phyloP scores from a whole-genome alignment of 495 filamentous ascomycete species.

The Penicillium cinerascens region DNA sequence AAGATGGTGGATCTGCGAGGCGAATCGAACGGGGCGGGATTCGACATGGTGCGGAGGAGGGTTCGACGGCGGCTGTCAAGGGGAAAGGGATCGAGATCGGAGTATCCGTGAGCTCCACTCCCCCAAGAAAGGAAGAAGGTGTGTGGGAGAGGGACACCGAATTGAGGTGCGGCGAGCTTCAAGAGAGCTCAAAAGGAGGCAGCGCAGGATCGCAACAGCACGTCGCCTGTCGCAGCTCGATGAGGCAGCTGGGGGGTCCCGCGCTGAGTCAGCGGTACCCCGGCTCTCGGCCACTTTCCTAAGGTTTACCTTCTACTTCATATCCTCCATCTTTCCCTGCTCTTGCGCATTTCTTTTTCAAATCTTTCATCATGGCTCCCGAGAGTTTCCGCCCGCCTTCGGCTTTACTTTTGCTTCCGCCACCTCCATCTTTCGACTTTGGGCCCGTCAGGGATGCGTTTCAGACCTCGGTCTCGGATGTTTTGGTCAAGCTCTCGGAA shows the following conservation, averaged over 20 bases:
- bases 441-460: slow-evolving; percentile 40
- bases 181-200: background rate
- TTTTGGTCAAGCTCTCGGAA: slow-evolving; percentile 27
- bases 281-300: background rate
- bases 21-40: slow-evolving; percentile 49
- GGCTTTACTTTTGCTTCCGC: slow-evolving; percentile 47
- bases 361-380: slow-evolving; percentile 23
- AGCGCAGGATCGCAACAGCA: background rate
- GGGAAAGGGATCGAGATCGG: slow-evolving; percentile 11
- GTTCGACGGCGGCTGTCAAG: slow-evolving; percentile 9
- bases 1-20: slow-evolving; percentile 50
- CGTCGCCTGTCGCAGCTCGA: slow-evolving; percentile 3
- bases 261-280: slow-evolving; percentile 17
- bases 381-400: slow-evolving; percentile 24
- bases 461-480: slow-evolving; percentile 34
- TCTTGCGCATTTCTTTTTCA: background rate
- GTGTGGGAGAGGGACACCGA: slow-evolving; percentile 6
- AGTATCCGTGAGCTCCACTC: slow-evolving; percentile 23
- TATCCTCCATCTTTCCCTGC: background rate
- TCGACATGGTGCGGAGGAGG: slow-evolving; percentile 37
- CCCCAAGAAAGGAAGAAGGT: slow-evolving; percentile 9
- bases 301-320: background rate
- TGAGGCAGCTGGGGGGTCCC: slow-evolving; percentile 12
- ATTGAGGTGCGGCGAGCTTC: slow-evolving; percentile 2
- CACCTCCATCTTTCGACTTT: slow-evolving; percentile 40